phyloP scores from a whole-genome alignment of 108 stramenopile genomes.

The Cyclotella distinguenda region DNA sequence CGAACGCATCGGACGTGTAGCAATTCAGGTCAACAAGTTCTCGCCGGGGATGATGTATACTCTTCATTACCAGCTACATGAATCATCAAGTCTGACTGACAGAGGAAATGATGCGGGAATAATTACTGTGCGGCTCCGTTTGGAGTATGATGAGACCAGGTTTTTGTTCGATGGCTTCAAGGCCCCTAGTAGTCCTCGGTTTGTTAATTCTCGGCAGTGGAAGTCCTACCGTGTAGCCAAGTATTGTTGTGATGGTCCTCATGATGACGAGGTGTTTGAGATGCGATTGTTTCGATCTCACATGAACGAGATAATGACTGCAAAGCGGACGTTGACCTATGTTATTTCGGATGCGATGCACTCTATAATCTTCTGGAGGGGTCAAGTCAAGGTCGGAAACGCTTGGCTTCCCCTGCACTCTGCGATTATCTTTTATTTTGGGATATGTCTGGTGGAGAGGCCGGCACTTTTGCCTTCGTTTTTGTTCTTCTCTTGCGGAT shows the following conservation, averaged over 20 bases:
- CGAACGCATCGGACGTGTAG: conserved; percentile 61
- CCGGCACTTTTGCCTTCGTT: conserved; percentile 54
- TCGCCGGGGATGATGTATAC: conserved; percentile 60
- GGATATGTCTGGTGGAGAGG: conserved; percentile 56
- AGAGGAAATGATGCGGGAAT: conserved; percentile 50
- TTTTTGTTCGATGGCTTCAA: conserved; percentile 37
- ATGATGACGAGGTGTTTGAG: conserved; percentile 62
- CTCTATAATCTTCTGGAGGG: conserved; percentile 75
- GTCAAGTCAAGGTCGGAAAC: conserved; percentile 60
- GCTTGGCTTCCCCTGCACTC: conserved; percentile 69
- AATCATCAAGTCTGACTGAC: conserved; percentile 57
- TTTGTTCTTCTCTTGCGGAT: conserved; percentile 51
- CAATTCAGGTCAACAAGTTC: conserved; percentile 57
- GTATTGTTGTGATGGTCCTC: conserved; percentile 46
- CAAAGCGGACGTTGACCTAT: conserved; percentile 42
- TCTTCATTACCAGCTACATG: conserved; percentile 55
- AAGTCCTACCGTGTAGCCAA: conserved; percentile 63
- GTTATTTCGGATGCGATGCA: conserved; percentile 30
- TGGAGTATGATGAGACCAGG: conserved; percentile 57
- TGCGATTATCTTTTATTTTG: conserved; percentile 52
- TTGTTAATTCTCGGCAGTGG: conserved; percentile 56
- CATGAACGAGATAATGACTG: conserved; percentile 68
- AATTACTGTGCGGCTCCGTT: conserved; percentile 64
- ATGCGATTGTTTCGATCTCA: conserved; percentile 64
- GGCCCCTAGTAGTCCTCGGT: conserved; percentile 11